Base-by-base conservation (phyloP, 1,284 basidiomycete species). In the Melampsora americana region DNA sequence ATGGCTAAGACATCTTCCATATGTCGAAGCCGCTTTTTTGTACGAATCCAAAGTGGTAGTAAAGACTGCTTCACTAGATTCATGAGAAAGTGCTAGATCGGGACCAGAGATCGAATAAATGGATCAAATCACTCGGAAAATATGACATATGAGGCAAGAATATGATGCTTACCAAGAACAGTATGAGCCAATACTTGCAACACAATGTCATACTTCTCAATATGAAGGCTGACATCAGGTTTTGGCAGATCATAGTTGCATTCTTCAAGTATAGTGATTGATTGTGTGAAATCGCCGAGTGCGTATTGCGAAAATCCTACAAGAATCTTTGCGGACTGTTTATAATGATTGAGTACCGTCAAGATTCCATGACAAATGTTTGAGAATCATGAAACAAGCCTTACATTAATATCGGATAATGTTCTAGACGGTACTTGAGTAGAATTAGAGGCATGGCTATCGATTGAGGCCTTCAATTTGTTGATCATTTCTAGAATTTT, bases 281-380 rank as follows among this genome's bases (percentile, higher is more conserved):
- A 59, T 23, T 67, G 32, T 6, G 32, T 56, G 48, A 60, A 62
- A 11, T 74, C 65, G 1, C 44, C 72, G 44, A 46, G 11, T 16
- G 56, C 5, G 42, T 74, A 74, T 42, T 61, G 30, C 44, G 42
- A 48, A 60, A 74, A 62, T 5, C 65, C 65, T 18, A 66, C 46
- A 62, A 74, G 39, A 7, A 74, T 74, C 23, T 74, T 67, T 56
- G 65, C 72, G 60, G 65, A 65, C 72, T 74, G 46, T 26, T 20
- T n/a, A 7, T 3, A 32, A 61, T 56, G 18, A 56, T 20, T 14
- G 50, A 56, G 3, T 14, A 26, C 50, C 3, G 3, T 56, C 12
- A 56, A 56, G 26, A 35, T 35, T 35, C 9, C 9, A 4, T 3
- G 3, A 3, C 9, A 35, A 9, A 35, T 4, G 35, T 9, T 35